These are phyloP conservation scores for Didymella arachidicola DNA, from an alignment of 2,329 filamentous ascomycete genomes.

Conservation along the genomic window DNA sequence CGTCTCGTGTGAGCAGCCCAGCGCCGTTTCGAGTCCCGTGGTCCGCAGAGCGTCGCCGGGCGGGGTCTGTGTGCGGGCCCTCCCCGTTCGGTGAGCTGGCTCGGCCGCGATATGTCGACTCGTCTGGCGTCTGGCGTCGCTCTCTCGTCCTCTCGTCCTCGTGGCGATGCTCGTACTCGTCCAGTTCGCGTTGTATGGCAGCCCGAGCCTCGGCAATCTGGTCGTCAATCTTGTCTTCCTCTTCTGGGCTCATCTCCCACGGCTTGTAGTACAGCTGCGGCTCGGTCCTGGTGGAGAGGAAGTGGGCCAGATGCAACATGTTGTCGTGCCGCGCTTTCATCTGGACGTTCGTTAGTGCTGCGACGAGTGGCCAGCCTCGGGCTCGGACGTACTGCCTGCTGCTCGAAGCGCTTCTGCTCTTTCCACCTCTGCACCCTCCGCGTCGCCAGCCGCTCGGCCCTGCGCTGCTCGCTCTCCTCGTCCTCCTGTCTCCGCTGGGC, in stretches of 20 bases:
- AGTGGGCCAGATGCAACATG: conserved; percentile 74
- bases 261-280: conserved; percentile 85
- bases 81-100: conserved; percentile 34
- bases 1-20: conserved; percentile 30
- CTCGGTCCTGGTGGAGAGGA: conserved; percentile 73
- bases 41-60: conserved; percentile 26
- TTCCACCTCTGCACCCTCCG: conserved; percentile 67
- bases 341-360: conserved; percentile 55
- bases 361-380: conserved; percentile 8
- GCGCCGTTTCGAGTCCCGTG: conserved; percentile 40
- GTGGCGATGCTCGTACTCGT: conserved; percentile 64
- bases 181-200: conserved; percentile 69
- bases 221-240: conserved; percentile 73
- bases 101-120: conserved; percentile 26
- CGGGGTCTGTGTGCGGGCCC: conserved; percentile 34
- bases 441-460: conserved; percentile 70
- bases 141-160: conserved; percentile 39
- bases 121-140: conserved; percentile 23
- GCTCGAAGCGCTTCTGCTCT: conserved; percentile 79
- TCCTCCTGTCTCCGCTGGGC: conserved; percentile 77
- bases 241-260: conserved; percentile 73
- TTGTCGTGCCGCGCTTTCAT: conserved; percentile 79
- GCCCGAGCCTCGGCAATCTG: conserved; percentile 73
- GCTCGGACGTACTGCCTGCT: conserved; percentile 69
- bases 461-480: conserved; percentile 72